Evolutionary conservation across 2,329 filamentous ascomycete species (phyloP).

Genomic region (Cordyceps tenuipes): DNA sequence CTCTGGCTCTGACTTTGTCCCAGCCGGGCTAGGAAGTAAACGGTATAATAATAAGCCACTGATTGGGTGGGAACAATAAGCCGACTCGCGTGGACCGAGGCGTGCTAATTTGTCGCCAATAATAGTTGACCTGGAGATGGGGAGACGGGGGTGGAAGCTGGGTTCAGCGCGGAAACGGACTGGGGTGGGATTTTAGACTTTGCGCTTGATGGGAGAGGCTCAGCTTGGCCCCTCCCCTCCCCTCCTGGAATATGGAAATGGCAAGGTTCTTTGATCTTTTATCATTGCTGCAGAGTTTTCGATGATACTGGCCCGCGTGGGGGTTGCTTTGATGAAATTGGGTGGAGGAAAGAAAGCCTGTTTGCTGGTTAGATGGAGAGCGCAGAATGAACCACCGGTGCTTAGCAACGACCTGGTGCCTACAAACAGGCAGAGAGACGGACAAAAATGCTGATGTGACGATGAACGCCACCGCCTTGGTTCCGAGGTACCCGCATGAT

Average conservation of each 20-base stretch:
- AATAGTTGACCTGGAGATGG: neutral
- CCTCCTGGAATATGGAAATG: neutral
- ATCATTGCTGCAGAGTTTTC: neutral
- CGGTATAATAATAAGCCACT: no score
- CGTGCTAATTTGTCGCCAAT: neutral
- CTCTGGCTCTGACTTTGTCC: no score
- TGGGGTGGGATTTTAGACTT: neutral
- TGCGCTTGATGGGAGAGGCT: constrained; percentile 2
- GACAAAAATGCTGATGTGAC: no score
- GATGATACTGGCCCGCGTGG: neutral
- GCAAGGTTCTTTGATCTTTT: neutral
- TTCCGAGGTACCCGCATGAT: no score
- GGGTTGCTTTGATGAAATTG: neutral
- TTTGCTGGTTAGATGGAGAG: neutral
- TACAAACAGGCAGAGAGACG: no score
- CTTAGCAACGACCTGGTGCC: no score
- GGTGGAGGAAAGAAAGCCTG: no score
- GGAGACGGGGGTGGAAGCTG: no score
- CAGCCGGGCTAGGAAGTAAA: no score
- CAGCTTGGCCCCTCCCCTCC: neutral
- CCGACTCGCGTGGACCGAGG: neutral
- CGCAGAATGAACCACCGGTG: neutral
- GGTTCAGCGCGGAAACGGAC: neutral
- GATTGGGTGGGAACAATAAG: neutral
- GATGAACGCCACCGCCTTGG: no score